Evolutionary conservation across 2,329 filamentous ascomycete species (phyloP).

Genomic region (Bertia moriformis): DNA sequence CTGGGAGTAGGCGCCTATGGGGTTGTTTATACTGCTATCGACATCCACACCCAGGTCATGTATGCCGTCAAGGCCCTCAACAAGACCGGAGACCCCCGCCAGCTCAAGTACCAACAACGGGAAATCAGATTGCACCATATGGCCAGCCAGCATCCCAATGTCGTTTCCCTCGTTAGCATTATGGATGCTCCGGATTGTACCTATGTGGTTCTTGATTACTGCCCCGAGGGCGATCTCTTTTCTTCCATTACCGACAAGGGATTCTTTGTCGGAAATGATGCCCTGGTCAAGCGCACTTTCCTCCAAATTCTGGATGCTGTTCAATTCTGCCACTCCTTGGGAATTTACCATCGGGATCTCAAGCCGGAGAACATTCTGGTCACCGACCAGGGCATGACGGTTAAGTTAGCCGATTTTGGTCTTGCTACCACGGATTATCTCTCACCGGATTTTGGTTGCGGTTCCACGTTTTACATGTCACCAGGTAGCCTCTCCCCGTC

Average conservation of each 20-base stretch:
- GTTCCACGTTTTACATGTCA: conserved; percentile 98
- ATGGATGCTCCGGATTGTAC: conserved; percentile 84
- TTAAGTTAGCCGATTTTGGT: conserved; percentile 95
- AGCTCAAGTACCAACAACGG: conserved; percentile 77
- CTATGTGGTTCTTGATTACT: conserved; percentile 92
- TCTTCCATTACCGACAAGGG: conserved; percentile 92
- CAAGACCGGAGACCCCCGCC: conserved; percentile 69
- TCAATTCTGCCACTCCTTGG: conserved; percentile 79
- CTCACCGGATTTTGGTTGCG: conserved; percentile 91
- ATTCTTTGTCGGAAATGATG: conserved; percentile 85
- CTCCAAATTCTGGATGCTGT: conserved; percentile 94
- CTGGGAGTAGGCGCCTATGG: conserved; percentile 91
- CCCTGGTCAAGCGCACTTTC: conserved; percentile 73
- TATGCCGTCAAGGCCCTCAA: conserved; percentile 96
- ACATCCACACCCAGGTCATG: conserved; percentile 63
- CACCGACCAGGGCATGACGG: conserved; percentile 70
- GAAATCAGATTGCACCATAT: conserved; percentile 85
- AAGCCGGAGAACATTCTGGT: conserved; percentile 98
- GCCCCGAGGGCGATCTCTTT: conserved; percentile 91
- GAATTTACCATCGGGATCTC: conserved; percentile 92
- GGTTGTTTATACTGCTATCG: conserved; percentile 81
- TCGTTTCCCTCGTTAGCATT: conserved; percentile 87
- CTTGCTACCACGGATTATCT: conserved; percentile 71
- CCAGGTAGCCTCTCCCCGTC: conserved; percentile 53
- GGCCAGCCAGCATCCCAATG: conserved; percentile 79